phyloP scores from a whole-genome alignment of 495 filamentous ascomycete genomes.

The Penicillium psychrofluorescens region DNA sequence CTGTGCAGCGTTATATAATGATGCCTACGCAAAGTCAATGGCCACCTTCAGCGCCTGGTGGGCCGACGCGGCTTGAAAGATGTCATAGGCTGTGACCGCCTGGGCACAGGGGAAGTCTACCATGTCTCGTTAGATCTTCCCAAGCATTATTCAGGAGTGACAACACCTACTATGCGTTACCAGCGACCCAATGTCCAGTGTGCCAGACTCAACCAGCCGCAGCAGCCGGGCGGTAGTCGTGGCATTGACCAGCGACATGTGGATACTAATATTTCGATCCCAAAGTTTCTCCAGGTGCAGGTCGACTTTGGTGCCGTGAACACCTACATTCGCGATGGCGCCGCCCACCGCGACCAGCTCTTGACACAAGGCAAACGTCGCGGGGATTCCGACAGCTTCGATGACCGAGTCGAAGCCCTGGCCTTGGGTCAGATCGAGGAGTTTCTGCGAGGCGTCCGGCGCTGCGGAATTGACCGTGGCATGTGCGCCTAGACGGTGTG shows the following conservation, averaged over 20 bases:
- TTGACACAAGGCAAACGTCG: constrained; percentile 39
- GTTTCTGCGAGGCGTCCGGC: constrained; percentile 18
- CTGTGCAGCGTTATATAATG: no score
- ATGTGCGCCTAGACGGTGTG: constrained; percentile 36
- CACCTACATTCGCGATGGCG: constrained; percentile 46
- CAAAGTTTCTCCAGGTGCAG: constrained; percentile 36
- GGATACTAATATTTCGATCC: constrained; percentile 41
- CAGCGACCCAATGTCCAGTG: constrained; percentile 22
- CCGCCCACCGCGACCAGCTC: constrained; percentile 43
- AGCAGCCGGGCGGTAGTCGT: neutral
- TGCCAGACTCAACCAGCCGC: constrained; percentile 12
- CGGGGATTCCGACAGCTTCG: constrained; percentile 45
- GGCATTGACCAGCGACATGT: constrained; percentile 29
- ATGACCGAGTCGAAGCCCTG: constrained; percentile 47
- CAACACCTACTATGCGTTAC: constrained; percentile 35
- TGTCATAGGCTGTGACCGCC: constrained; percentile 8
- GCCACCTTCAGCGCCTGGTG: constrained; percentile 18
- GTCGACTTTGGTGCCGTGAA: constrained; percentile 37
- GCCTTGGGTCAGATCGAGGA: constrained; percentile 32
- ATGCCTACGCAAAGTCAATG: constrained; percentile 9
- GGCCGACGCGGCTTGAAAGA: constrained; percentile 10
- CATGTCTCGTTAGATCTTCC: neutral
- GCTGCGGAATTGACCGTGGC: constrained; percentile 24
- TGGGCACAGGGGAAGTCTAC: constrained; percentile 6
- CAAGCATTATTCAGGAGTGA: no score